Evolutionary conservation across 129 eudicot genomes (phyloP), one percentile per base, ranked within the genome.

Genomic region (Daucus carota): DNA sequence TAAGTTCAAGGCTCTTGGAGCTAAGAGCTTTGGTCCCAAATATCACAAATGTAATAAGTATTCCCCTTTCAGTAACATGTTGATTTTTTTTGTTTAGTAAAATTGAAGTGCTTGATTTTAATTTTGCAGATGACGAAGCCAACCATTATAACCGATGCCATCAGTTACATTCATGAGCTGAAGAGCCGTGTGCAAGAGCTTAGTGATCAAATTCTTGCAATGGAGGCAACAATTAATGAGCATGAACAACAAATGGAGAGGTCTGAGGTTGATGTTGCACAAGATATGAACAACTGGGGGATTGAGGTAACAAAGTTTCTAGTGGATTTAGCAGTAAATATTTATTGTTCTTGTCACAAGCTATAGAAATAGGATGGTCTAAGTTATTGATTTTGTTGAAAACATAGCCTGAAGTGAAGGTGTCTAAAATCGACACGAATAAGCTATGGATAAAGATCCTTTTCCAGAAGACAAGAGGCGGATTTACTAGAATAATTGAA

Each of bases 11-110:
- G 79, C 88, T 87, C 75, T 90, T 94, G 0, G 87, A 94, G 77
- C 84, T 91, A 66, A 90, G 99, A 41, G 72, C 97, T 42, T 68
- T 81, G 20, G 96, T 91, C 75, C 99, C 99, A 0, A 87, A 75
- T 44, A 94, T 94, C 88, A 94, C 99, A 28, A 89, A 93, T 89
- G 98, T 82, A 90, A 81, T 82, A 45, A 4, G 14, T 18, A 44
- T 22, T 59, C 4, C n/a, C 11, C 74, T 46, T 48, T 22, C 29
- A 36, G 31, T 9, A 12, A 24, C 8, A 26, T 46, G 17, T 47
- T 3, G 0, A 48, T 15, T 10, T 20, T 76, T 57, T 3, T 67
- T 60, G 15, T 40, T 13, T 7, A 22, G 32, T 74, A 8, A 66
- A 48, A 36, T 4, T 13, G 68, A 66, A 66, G 31, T 63, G 29